Percentiles rank a stretch among this genome's conserved stretches.
Evolutionary conservation across 352 stramenopile genomes (phyloP).

Genomic region (Phytophthora fragariaefolia): DNA sequence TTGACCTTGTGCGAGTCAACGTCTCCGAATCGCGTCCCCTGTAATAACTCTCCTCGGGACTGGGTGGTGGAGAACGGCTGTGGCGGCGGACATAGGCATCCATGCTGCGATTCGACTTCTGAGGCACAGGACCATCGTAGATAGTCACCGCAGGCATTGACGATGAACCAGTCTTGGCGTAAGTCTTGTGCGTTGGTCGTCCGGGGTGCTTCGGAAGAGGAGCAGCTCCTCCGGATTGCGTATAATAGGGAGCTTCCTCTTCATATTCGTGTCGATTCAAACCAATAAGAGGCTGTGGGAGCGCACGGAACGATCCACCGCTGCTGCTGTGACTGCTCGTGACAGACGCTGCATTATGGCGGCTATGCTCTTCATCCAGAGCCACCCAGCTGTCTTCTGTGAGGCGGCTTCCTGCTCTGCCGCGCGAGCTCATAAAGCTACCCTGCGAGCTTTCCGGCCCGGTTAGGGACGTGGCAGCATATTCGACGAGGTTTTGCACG

Average conservation of each 20-base stretch:
- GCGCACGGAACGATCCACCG: constrained; percentile 22
- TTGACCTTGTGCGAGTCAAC: constrained; percentile 22
- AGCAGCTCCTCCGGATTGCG: constrained; percentile 15
- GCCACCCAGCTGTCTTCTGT: constrained; percentile 45
- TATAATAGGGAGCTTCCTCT: constrained; percentile 9
- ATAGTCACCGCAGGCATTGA: constrained; percentile 36
- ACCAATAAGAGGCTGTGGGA: constrained; percentile 36
- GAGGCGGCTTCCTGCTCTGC: constrained; percentile 31
- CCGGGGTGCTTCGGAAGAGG: constrained; percentile 25
- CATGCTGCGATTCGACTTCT: constrained; percentile 33
- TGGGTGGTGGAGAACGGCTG: constrained; percentile 18
- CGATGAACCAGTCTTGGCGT: constrained; percentile 26
- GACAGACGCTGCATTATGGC: constrained; percentile 19
- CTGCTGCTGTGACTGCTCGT: constrained; percentile 43
- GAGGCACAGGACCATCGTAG: constrained; percentile 19
- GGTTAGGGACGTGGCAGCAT: constrained; percentile 45
- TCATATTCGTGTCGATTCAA: constrained; percentile 11
- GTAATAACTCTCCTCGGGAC: constrained; percentile 22
- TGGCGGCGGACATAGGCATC: constrained; percentile 24
- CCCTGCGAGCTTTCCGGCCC: constrained; percentile 25
- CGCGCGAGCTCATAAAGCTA: constrained; percentile 29
- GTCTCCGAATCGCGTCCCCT: constrained; percentile 39
- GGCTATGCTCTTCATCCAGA: constrained; percentile 11
- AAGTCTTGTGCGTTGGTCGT: constrained; percentile 20
- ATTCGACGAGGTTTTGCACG: constrained; percentile 49